Base-by-base conservation (phyloP, 208 protist species). In the Balamuthia mandrillaris region DNA sequence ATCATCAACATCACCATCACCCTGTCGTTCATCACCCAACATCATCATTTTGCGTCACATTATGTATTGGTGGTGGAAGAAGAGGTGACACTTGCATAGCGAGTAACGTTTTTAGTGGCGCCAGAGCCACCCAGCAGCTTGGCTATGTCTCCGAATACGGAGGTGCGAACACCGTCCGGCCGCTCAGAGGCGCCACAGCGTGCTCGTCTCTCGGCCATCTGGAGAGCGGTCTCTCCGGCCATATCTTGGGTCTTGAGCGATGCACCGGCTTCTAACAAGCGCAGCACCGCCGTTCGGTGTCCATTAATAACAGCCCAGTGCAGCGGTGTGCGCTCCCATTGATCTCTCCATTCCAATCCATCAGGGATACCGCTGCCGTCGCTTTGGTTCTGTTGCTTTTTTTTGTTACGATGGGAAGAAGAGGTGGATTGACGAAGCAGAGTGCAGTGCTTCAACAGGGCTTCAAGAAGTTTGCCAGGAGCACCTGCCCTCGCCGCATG, bases 231-330 rank as follows among this genome's bases (percentile, higher is more conserved):
- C 52, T 81, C 74, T 4, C 74, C 74, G n/a, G 21, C 47, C 7
- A 44, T 35, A 41, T 81, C 74, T 12, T 27, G 1, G 12, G 6
- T 7, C 47, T 61, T 60, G 21, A 31, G 45, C 33, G 42, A 24
- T 31, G 74, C 74, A 4, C 74, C 74, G 52, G 35, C 39, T 14
- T 81, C 74, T n/a, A 81, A 51, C 5, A 81, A 41, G 37, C 47
- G 56, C 14, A 41, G 37, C 74, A 81, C 74, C 74, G 47, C 47
- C 74, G 74, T 81, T 35, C 74, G 9, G 74, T 81, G 74, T 0
- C 74, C 74, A 35, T 81, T 81, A 18, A 81, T 41, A 29, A 81
- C 74, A 1, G 74, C 74, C 74, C 74, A 81, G 74, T 81, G 74
- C 74, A 81, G 31, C 14, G 74, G 74, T 3, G 74, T 81, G n/a